A percentile compares a stretch with the other conserved stretches of the same genome.
Conservation (phyloP, 352 stramenopile species). For the Aphanomyces euteiches region DNA sequence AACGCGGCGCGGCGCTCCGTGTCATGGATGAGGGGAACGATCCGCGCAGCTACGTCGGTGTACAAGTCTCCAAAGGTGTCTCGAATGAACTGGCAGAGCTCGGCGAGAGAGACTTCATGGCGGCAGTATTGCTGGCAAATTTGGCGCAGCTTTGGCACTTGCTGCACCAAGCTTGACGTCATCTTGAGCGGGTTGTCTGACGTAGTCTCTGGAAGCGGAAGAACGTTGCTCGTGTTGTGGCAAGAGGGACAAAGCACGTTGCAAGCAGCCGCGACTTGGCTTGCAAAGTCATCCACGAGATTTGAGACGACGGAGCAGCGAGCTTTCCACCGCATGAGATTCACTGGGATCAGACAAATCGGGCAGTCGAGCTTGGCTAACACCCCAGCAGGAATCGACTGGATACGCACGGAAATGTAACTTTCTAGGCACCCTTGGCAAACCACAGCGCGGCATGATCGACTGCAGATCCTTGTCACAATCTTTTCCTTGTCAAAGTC, state of each 20-base stretch:
- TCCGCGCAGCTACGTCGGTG: neutral
- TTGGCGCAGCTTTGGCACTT: neutral
- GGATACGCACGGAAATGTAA: neutral
- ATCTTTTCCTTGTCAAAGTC: neutral
- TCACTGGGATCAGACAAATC: neutral
- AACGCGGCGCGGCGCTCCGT: neutral
- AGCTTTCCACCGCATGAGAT: neutral
- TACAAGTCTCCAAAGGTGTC: neutral
- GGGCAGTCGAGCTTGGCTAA: neutral
- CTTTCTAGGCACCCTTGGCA: neutral
- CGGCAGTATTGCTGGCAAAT: neutral
- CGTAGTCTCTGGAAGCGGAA: neutral
- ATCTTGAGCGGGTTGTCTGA: neutral
- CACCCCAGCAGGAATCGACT: neutral
- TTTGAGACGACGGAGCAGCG: neutral
- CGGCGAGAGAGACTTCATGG: neutral
- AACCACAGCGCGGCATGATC: neutral
- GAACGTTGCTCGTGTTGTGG: neutral
- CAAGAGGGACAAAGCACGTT: neutral
- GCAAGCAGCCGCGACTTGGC: neutral
- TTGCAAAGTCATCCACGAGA: neutral
- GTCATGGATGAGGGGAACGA: conserved; percentile 13
- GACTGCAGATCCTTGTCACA: neutral
- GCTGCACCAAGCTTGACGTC: too few species aligned
- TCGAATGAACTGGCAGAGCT: neutral